Conservation (phyloP, 1,139 yeast species). For the Kurtzmaniella quercitrusa region DNA sequence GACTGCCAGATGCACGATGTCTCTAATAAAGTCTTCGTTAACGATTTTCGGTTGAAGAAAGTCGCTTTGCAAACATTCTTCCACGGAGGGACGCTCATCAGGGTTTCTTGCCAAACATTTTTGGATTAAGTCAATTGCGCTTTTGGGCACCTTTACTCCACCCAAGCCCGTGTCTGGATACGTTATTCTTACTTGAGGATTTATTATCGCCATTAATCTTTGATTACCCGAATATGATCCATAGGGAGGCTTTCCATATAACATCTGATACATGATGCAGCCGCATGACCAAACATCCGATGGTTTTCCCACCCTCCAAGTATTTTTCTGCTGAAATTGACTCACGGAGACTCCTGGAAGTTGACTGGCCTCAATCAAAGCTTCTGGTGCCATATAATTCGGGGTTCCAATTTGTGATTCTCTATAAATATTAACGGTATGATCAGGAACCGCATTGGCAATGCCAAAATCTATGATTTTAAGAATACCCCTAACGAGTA, state of each 20-base stretch:
- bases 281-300: constrained; percentile 99
- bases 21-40: constrained; percentile 61
- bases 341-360: constrained; percentile 21
- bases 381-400: constrained; percentile 97
- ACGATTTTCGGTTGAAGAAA: constrained; percentile 77
- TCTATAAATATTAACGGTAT: constrained; percentile 84
- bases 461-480: constrained; percentile 96
- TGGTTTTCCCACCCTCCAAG: constrained; percentile 91
- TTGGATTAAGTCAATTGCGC: constrained; percentile 68
- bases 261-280: constrained; percentile 92
- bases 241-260: constrained; percentile 91
- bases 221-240: constrained; percentile 77
- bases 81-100: constrained; percentile 59
- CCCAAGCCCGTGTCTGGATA: constrained; percentile 66
- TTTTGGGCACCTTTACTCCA: constrained; percentile 59
- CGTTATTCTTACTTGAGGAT: constrained; percentile 74
- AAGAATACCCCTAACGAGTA: constrained; percentile 78
- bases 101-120: constrained; percentile 77
- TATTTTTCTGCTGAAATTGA: constrained; percentile 22
- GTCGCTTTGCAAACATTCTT: constrained; percentile 50
- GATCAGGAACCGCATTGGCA: constrained; percentile 91
- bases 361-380: constrained; percentile 62
- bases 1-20: constrained; percentile 73
- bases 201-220: constrained; percentile 79
- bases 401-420: constrained; percentile 95